Base-by-base conservation (phyloP, 148 eudicot species). In the Fagopyrum esculentum region DNA sequence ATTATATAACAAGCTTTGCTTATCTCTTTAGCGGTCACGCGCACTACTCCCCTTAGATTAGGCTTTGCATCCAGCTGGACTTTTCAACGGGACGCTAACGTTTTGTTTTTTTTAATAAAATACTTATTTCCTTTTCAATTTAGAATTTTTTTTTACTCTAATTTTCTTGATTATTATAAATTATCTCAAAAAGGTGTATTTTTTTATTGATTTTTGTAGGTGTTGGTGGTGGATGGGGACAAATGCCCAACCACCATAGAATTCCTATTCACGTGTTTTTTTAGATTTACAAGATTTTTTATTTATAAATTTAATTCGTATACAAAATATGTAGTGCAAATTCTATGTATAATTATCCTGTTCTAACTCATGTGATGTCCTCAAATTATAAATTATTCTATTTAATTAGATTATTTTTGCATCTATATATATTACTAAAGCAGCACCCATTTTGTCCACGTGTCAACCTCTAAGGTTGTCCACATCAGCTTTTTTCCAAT, bases 11-110 rank as follows among this genome's bases (percentile, higher is more conserved):
- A 4, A 0, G 0, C 2, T 0, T 2, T 26, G 44, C 74, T 72
- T 72, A 72, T 72, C 49, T 71, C 51, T 11, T 54, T 54, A 71
- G 50, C 74, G 51, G 55, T 45, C 54, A 70, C 17, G 22, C 70
- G 51, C 49, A 43, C 51, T 73, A 77, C 35, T 63, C 59, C 47
- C 50, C 80, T 55, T 68, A 19, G 46, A 47, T 77, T 13, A 69
- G 57, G 75, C 49, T 74, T 75, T 72, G 54, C 50, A 74, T 76
- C 51, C 72, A 74, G 84, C 81, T 57, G 77, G 72, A 56, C 46
- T 68, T 78, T 82, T 45, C 69, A 82, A 76, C 74, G 84, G 76
- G 80, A 78, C 73, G 82, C 79, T 81, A 77, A 56, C 45, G 7
- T 49, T 52, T 69, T 43, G 6, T 4, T 35, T 35, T 35, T 35